Conservation (phyloP, 2,329 filamentous ascomycete genomes). For the Colletotrichum karsti region DNA sequence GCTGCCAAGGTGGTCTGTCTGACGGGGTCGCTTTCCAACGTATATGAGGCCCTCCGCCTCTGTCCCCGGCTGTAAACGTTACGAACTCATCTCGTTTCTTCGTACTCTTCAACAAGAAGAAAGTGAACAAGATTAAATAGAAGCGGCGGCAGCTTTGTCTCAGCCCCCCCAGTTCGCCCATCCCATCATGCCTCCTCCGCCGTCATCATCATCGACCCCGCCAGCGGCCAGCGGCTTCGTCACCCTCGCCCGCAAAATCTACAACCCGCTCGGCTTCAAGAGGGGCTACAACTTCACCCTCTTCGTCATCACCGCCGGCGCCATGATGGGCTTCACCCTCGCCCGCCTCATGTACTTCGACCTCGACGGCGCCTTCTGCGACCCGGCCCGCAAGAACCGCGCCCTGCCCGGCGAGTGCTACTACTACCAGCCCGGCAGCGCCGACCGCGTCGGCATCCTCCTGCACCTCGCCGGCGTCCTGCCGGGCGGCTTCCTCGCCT, state of each 20-base stretch:
- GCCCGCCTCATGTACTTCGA: constrained; percentile 58
- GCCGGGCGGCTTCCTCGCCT: constrained; percentile 51
- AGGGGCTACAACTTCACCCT: constrained; percentile 66
- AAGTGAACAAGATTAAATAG: neutral
- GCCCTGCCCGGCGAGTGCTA: constrained; percentile 48
- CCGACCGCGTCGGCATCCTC: constrained; percentile 49
- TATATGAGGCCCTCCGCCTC: constrained; percentile 1
- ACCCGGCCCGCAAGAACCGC: constrained; percentile 26
- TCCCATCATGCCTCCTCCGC: constrained; percentile 1
- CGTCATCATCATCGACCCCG: constrained; percentile 8
- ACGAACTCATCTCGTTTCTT: neutral
- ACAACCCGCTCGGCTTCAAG: constrained; percentile 60
- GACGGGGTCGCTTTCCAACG: neutral
- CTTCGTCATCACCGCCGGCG: constrained; percentile 57
- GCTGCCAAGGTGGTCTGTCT: neutral
- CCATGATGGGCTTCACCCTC: constrained; percentile 56
- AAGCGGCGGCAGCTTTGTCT: constrained; percentile 6
- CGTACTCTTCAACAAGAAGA: constrained; percentile 17
- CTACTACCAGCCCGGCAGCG: constrained; percentile 36
- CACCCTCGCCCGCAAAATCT: constrained; percentile 39
- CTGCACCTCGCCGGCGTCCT: constrained; percentile 56
- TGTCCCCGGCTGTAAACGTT: neutral
- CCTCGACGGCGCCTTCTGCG: constrained; percentile 46
- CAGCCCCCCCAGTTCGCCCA: neutral
- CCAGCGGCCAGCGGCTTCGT: constrained; percentile 30